Percentiles rank a stretch among this genome's conserved stretches.
Evolutionary conservation across 805 yeast species (phyloP).

Genomic region (Sugiyamaella valdiviana): DNA sequence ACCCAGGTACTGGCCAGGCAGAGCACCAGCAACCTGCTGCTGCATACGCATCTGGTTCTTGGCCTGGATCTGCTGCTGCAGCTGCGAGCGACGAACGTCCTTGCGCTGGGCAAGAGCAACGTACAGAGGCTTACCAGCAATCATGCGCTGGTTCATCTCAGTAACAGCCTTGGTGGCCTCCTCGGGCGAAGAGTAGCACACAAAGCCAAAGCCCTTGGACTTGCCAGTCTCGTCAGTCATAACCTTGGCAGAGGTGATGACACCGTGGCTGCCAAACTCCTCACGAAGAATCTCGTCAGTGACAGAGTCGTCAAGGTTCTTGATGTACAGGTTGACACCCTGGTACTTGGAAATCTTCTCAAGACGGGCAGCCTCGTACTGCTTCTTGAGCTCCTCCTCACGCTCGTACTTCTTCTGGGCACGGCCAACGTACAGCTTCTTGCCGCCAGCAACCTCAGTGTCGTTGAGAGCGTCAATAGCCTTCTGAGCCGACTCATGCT

Average conservation of each 20-base stretch:
- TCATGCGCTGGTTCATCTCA: conserved; percentile 97
- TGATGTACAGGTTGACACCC: conserved; percentile 94
- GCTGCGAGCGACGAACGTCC: conserved; percentile 94
- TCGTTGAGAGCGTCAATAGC: conserved; percentile 92
- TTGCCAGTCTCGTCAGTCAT: conserved; percentile 93
- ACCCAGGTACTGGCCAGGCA: conserved; percentile 77
- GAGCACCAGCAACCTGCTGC: conserved; percentile 80
- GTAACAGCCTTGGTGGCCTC: conserved; percentile 98
- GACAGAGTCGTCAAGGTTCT: conserved; percentile 90
- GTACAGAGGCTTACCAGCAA: conserved; percentile 91
- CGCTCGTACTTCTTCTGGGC: conserved; percentile 99
- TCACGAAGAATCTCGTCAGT: conserved; percentile 88
- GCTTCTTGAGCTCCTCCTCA: conserved; percentile 88
- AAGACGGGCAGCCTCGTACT: conserved; percentile 84
- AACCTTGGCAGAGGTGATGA: conserved; percentile 92
- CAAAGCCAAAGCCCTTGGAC: conserved; percentile 98
- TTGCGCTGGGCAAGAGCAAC: conserved; percentile 99
- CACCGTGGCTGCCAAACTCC: conserved; percentile 89
- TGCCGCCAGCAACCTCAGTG: conserved; percentile 67
- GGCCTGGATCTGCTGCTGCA: conserved; percentile 96
- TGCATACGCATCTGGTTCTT: conserved; percentile 98
- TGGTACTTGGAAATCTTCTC: conserved; percentile 92
- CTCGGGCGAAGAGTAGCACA: conserved; percentile 94
- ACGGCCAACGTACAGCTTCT: conserved; percentile 89
- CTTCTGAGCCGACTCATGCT: conserved; percentile 79